A percentile compares a stretch with the other conserved stretches of the same genome.
These are phyloP conservation scores for Candida glucosophila DNA, from an alignment of 1,139 yeast genomes.

Conservation along the genomic window DNA sequence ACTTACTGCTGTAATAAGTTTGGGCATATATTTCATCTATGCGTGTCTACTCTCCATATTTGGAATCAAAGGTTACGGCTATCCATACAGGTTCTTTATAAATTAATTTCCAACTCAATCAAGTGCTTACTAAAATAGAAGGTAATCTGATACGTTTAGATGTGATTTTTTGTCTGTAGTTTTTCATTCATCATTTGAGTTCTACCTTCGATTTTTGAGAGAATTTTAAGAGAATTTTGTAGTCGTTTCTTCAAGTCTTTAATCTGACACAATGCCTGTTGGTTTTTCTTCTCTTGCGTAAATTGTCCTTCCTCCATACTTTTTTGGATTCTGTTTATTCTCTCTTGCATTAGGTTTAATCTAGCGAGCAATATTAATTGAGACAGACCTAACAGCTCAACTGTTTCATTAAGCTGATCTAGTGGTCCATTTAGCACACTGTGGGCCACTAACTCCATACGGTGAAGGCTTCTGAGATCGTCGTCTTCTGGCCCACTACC, in stretches of 20 bases:
- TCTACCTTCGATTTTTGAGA: constrained; percentile 28
- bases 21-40: constrained; percentile 40
- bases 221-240: constrained; percentile 16
- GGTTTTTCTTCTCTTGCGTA: constrained; percentile 15
- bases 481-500: background rate
- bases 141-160: no score
- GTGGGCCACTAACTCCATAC: constrained; percentile 50
- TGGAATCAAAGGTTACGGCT: constrained; percentile 49
- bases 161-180: no score
- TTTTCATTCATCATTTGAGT: constrained; percentile 9
- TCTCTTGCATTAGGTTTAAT: constrained; percentile 32
- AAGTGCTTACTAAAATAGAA: no score
- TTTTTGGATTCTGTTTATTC: constrained; percentile 18
- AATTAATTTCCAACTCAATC: no score
- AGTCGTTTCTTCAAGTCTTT: constrained; percentile 25
- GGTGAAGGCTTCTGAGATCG: constrained; percentile 32
- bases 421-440: constrained; percentile 44
- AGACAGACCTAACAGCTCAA: constrained; percentile 47
- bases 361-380: constrained; percentile 47
- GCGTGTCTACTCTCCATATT: constrained; percentile 49
- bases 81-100: constrained; percentile 46
- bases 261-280: constrained; percentile 23
- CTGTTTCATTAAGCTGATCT: constrained; percentile 41
- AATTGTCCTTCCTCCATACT: constrained; percentile 9
- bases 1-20: constrained; percentile 31